These are phyloP conservation scores for Funneliformis caledonium DNA, from an alignment of 371 early-diverging fungal genomes.

Conservation along the genomic window DNA sequence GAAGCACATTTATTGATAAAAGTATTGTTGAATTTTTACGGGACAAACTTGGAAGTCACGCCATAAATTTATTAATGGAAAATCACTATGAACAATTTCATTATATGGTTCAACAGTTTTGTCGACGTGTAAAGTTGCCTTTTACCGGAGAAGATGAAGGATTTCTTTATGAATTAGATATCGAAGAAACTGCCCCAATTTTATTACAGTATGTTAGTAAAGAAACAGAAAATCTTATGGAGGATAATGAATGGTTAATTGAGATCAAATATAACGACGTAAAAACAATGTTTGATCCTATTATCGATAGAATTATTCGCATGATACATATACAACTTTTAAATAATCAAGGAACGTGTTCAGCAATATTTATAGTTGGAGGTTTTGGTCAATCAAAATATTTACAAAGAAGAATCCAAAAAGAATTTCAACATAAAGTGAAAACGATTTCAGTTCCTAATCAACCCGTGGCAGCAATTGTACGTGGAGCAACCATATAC, in stretches of 20 bases:
- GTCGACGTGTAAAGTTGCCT: neutral
- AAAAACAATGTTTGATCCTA: slow-evolving; percentile 7
- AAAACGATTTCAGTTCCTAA: slow-evolving; percentile 17
- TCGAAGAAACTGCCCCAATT: neutral
- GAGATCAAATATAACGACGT: neutral
- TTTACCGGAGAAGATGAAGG: slow-evolving; percentile 2
- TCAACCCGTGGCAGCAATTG: slow-evolving; percentile 8
- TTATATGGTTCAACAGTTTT: neutral
- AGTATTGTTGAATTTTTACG: neutral
- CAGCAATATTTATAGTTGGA: slow-evolving; percentile 32
- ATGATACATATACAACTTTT: slow-evolving; percentile 8
- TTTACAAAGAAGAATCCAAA: slow-evolving; percentile 41
- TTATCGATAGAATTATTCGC: neutral
- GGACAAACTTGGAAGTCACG: neutral
- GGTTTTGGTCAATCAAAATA: slow-evolving; percentile 38
- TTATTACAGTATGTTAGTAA: slow-evolving; percentile 15
- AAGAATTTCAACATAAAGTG: neutral
- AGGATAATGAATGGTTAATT: slow-evolving; percentile 14
- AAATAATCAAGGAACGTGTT: slow-evolving; percentile 31
- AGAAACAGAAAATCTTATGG: neutral
- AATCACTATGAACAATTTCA: neutral
- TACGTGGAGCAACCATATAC: slow-evolving; percentile 6
- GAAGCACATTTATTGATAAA: slow-evolving; percentile 19
- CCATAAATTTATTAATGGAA: neutral
- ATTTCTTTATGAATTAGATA: slow-evolving; percentile 19